Conservation (phyloP, 805 yeast species). For the Tetrapisispora nanseiensis region DNA sequence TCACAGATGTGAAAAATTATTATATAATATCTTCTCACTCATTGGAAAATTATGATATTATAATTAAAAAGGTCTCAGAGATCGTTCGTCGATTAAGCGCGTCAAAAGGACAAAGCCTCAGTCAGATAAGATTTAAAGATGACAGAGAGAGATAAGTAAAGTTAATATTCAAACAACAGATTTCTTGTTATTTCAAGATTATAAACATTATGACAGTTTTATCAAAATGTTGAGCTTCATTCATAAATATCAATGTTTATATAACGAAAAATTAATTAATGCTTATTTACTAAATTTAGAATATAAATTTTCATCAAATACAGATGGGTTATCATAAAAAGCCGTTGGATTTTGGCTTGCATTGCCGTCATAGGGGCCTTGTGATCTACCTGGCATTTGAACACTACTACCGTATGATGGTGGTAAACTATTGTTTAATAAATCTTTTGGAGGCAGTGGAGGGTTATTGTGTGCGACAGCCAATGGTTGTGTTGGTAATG, state of each 20-base stretch:
- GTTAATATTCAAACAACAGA: too few relatives aligned
- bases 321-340: slow-evolving; percentile 43
- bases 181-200: too few relatives aligned
- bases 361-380: slow-evolving; percentile 12
- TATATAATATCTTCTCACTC: too few relatives aligned
- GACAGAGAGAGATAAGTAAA: too few relatives aligned
- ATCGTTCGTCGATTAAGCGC: too few relatives aligned
- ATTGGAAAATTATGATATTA: too few relatives aligned
- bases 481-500: slow-evolving; percentile 12
- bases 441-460: slow-evolving; percentile 6
- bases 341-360: slow-evolving; percentile 29
- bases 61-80: too few relatives aligned
- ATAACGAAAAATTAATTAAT: neutral
- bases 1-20: too few relatives aligned
- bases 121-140: too few relatives aligned
- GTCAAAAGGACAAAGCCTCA: too few relatives aligned
- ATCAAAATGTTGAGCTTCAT: neutral
- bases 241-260: neutral
- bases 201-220: neutral
- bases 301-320: slow-evolving; percentile 40
- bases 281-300: slow-evolving; percentile 25
- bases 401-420: neutral
- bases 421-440: neutral
- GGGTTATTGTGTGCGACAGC: slow-evolving; percentile 2
- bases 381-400: neutral